These are phyloP conservation scores for Picochlorum sp. DNA, from an alignment of 139 green algal genomes.

Conservation along the genomic window DNA sequence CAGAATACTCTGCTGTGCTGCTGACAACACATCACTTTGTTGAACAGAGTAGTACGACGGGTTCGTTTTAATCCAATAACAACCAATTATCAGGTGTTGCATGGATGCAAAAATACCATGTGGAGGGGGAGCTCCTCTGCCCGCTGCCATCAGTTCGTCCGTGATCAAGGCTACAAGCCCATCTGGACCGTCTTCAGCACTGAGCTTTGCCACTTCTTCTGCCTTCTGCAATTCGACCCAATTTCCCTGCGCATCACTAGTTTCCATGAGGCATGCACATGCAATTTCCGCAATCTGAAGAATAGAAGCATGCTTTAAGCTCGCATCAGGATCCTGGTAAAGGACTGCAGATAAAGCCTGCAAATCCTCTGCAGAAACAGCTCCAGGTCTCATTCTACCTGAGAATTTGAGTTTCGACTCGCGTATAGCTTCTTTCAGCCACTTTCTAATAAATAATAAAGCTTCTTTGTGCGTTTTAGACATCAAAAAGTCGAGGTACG, in stretches of 20 bases:
- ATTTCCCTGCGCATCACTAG: not conserved
- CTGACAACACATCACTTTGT: too few relatives aligned
- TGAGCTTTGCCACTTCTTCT: not conserved
- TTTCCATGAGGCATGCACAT: not conserved
- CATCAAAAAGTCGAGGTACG: constrained; percentile 39
- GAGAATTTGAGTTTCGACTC: constrained; percentile 30
- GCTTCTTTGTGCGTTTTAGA: constrained; percentile 30
- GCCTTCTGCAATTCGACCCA: not conserved
- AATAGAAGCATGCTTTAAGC: constrained; percentile 27
- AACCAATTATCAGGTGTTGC: not conserved
- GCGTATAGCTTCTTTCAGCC: constrained; percentile 46
- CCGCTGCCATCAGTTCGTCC: not conserved
- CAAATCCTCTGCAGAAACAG: constrained; percentile 37
- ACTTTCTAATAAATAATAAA: constrained; percentile 45
- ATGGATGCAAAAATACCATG: not conserved
- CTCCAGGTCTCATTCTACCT: constrained; percentile 9
- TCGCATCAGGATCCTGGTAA: not conserved
- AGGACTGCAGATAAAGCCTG: constrained; percentile 28
- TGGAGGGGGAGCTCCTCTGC: not conserved
- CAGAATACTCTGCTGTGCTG: not conserved
- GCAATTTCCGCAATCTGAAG: constrained; percentile 12
- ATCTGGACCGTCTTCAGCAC: not conserved
- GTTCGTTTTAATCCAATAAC: not conserved
- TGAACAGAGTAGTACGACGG: not conserved
- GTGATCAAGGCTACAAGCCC: not conserved